Base-by-base conservation (phyloP, 768 basidiomycete species). In the Tricholoma sp. region DNA sequence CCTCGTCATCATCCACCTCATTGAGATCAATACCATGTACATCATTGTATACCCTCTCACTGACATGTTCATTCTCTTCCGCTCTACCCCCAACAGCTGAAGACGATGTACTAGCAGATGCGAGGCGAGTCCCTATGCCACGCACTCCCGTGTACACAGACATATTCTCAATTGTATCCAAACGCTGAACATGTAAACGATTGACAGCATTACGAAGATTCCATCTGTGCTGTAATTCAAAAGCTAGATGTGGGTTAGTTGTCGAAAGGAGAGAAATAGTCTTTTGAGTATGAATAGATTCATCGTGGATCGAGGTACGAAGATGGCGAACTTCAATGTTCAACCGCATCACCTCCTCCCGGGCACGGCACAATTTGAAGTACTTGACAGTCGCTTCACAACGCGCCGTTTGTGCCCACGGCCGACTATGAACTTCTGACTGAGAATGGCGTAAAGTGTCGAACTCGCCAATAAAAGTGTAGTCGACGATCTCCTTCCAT, bases 291-390 rank as follows among this genome's bases (percentile, higher is more conserved):
- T 42, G 41, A 9, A 42, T 42, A 6, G 28, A 1, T 29, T 55
- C 45, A 49, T 55, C 45, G 8, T 18, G 17, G 17, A 55, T 48
- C 0, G 17, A 31, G 18, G 54, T 55, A n/a, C n/a, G 33, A 13
- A 55, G 54, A 6, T 13, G 63, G 58, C 3, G 53, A 36, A 9
- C 64, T 62, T 65, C 12, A 39, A 8, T 47, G 61, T 49, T 53
- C 62, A 24, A 52, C 62, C 5, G 61, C 58, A 4, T 65, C 61
- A 56, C 64, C 63, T 10, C 47, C 65, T 9, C 60, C 60, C 10
- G 47, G 51, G n/a, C 52, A 47, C n/a, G 20, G 1, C 63, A 58
- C 0, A 55, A 61, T 1, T 59, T 64, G 33, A 50, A 66, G 20
- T 66, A 63, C 31, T 36, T 8, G 29, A 50, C 17, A 11, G 31